phyloP scores from a whole-genome alignment of 768 basidiomycete species.

The Boletus eberwhitei region DNA sequence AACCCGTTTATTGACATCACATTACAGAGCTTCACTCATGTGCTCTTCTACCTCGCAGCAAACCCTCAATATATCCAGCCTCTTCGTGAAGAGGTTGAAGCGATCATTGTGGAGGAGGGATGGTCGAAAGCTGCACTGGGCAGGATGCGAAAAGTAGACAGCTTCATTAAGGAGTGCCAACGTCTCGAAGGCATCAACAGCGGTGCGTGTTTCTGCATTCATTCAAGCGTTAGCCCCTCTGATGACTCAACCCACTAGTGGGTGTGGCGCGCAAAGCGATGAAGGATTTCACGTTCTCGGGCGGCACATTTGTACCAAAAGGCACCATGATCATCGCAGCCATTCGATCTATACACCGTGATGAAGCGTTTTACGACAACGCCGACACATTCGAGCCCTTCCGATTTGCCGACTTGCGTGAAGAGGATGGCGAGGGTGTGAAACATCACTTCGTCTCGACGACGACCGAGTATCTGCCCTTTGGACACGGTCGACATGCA shows the following conservation, averaged over 20 bases:
- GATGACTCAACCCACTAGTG: constrained; percentile 26
- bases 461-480: constrained; percentile 32
- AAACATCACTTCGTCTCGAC: constrained; percentile 37
- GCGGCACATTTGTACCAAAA: constrained; percentile 37
- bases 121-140: constrained; percentile 13
- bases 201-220: too few species aligned
- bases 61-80: constrained; percentile 32
- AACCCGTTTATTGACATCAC: constrained; percentile 1
- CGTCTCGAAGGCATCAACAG: constrained; percentile 9
- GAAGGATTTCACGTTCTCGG: constrained; percentile 35
- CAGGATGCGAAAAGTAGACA: constrained; percentile 37
- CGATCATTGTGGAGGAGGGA: not conserved
- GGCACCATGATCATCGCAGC: constrained; percentile 28
- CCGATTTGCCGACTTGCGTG: constrained; percentile 2
- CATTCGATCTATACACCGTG: constrained; percentile 17
- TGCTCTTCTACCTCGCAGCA: constrained; percentile 35
- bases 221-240: not conserved
- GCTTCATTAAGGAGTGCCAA: constrained; percentile 28
- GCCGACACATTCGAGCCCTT: constrained; percentile 6
- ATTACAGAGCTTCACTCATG: constrained; percentile 18
- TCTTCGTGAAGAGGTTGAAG: constrained; percentile 28
- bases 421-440: constrained; percentile 33
- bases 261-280: constrained; percentile 32
- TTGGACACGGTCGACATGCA: constrained; percentile 13
- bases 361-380: constrained; percentile 28